Evolutionary conservation across 495 filamentous ascomycete species (phyloP).

Genomic region (Penicillium diatomitis): DNA sequence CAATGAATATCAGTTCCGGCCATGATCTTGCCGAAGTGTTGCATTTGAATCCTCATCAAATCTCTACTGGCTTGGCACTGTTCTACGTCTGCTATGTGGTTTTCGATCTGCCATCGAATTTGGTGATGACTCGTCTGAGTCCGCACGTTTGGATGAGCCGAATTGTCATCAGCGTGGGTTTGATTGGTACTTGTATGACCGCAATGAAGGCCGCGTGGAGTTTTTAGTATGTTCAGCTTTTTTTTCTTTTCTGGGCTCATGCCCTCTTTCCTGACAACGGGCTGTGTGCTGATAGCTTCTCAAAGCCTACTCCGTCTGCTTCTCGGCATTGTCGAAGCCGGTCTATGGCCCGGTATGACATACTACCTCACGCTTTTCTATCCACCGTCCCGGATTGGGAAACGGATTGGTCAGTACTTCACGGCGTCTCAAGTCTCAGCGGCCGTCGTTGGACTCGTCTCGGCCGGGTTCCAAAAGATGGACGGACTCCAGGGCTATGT

Average conservation of each 20-base stretch:
- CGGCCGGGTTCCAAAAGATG: slow-evolving; percentile 87
- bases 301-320: slow-evolving; percentile 69
- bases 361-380: slow-evolving; percentile 93
- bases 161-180: slow-evolving; percentile 78
- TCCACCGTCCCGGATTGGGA: slow-evolving; percentile 74
- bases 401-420: slow-evolving; percentile 82
- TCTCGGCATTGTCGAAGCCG: slow-evolving; percentile 79
- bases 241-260: too few species aligned
- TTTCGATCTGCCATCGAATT: slow-evolving; percentile 82
- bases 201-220: slow-evolving; percentile 76
- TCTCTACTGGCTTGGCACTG: slow-evolving; percentile 72
- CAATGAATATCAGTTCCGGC: slow-evolving; percentile 62
- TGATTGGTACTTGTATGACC: slow-evolving; percentile 74
- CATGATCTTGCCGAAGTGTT: slow-evolving; percentile 65
- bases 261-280: not conserved
- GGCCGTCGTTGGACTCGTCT: slow-evolving; percentile 81
- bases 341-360: slow-evolving; percentile 93
- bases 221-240: slow-evolving; percentile 53
- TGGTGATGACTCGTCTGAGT: slow-evolving; percentile 77
- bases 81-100: slow-evolving; percentile 89
- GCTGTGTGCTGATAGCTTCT: not conserved
- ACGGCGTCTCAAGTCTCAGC: slow-evolving; percentile 86
- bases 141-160: slow-evolving; percentile 89
- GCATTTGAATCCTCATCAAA: slow-evolving; percentile 58
- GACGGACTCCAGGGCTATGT: slow-evolving; percentile 67